phyloP scores from a whole-genome alignment of 2,329 filamentous ascomycete genomes.

The Curvularia sp. region DNA sequence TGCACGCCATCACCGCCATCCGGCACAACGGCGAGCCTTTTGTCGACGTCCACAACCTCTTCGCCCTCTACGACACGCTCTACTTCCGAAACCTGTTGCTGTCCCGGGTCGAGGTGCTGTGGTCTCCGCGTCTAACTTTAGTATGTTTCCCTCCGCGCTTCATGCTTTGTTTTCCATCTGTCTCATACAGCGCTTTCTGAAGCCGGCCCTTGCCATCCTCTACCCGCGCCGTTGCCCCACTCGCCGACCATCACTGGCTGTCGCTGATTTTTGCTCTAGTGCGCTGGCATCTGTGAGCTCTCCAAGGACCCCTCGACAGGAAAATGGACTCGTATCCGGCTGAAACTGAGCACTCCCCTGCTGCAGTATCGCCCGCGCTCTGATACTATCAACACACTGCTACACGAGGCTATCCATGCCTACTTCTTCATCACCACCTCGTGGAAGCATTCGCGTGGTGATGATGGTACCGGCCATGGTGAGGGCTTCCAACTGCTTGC shows the following conservation, averaged over 20 bases:
- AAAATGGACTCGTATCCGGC: constrained; percentile 50
- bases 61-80: constrained; percentile 51
- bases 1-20: constrained; percentile 47
- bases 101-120: constrained; percentile 52
- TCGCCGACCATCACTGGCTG: constrained; percentile 2
- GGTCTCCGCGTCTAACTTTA: constrained; percentile 55
- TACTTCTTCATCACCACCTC: constrained; percentile 57
- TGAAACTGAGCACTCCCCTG: constrained; percentile 55
- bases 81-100: constrained; percentile 53
- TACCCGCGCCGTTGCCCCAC: constrained; percentile 22
- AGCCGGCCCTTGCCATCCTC: constrained; percentile 5
- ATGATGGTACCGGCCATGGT: constrained; percentile 54
- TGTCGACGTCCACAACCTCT: constrained; percentile 52
- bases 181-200: constrained; percentile 15
- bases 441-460: constrained; percentile 52
- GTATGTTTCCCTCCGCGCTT: constrained; percentile 27
- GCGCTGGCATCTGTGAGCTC: constrained; percentile 56
- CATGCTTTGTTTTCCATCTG: constrained; percentile 19
- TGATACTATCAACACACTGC: constrained; percentile 54
- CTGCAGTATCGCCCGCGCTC: constrained; percentile 54
- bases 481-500: constrained; percentile 53
- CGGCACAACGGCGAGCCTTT: constrained; percentile 50
- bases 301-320: constrained; percentile 47
- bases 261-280: constrained; percentile 25
- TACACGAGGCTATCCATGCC: constrained; percentile 56